These are phyloP conservation scores for Histomonas meleagridis DNA, from an alignment of 208 protist species.

Conservation along the genomic window DNA sequence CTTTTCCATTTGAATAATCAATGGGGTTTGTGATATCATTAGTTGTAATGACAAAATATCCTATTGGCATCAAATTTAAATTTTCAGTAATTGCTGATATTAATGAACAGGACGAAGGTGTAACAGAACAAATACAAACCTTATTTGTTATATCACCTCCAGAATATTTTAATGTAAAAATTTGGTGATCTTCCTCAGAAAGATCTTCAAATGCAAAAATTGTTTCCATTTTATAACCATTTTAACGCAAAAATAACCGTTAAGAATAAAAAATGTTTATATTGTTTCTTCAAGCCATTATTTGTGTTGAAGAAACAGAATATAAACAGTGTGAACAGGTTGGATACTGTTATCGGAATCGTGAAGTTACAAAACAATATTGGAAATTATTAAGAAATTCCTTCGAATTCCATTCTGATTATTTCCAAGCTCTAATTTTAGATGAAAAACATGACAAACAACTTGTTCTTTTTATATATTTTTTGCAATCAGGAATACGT, in stretches of 20 bases:
- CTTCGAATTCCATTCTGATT: background rate
- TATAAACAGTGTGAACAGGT: background rate
- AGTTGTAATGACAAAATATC: background rate
- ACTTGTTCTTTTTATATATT: background rate
- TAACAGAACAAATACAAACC: background rate
- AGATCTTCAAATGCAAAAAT: background rate
- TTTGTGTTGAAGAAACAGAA: background rate
- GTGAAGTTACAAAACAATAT: background rate
- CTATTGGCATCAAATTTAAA: constrained; percentile 19
- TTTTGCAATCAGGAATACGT: background rate
- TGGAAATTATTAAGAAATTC: background rate
- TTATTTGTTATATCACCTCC: background rate
- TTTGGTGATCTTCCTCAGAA: background rate
- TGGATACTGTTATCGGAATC: background rate
- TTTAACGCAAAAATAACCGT: too few relatives aligned
- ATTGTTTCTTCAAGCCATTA: too few relatives aligned
- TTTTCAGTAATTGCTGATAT: background rate
- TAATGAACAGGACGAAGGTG: background rate
- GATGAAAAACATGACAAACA: background rate
- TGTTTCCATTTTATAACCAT: too few relatives aligned
- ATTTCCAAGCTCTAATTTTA: background rate
- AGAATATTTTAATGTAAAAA: background rate
- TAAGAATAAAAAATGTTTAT: too few relatives aligned
- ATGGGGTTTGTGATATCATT: constrained; percentile 1
- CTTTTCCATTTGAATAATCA: background rate